Evolutionary conservation across 805 yeast species (phyloP), one percentile per base, ranked within the genome.

Genomic region (Wickerhamiella nectarea): DNA sequence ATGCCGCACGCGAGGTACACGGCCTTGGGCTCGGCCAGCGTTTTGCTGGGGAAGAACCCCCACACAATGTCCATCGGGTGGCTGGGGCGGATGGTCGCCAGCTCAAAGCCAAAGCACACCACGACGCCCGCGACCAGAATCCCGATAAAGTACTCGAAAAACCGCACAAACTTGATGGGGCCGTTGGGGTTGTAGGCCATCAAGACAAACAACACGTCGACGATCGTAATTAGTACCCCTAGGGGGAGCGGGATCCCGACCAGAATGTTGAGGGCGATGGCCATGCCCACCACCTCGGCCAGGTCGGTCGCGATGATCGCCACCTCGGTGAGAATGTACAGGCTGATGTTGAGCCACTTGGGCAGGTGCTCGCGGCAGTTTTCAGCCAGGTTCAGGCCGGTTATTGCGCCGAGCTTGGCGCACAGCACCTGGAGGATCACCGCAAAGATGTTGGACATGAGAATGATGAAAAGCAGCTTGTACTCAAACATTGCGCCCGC

Each of bases 211-310:
- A 86, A 62, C 6, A 86, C 95, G 57, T 86, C 96, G 2, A 82
- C 57, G 1, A 86, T 78, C 0, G 96, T 86, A 29, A 86, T 58
- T 6, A 80, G 49, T 2, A 86, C 93, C 43, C 96, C 96, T 33
- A 70, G 60, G 1, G 76, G 57, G 45, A 86, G 65, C 0, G 95
- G 94, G 9, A 86, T 74, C 1, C 71, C 68, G 53, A 86, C 78
- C 21, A 86, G 59, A 47, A 86, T 83, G 51, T 83, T 77, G 41
- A 86, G 66, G 0, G 94, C 76, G 38, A 86, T 82, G 9, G 95
- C 95, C 3, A 94, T 80, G 2, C 96, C 96, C 6, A 86, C 89
- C 9, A 86, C 95, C 60, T 86, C 96, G 0, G 95, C 95, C 53
- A 86, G 64, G 58, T 86, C 96, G 0, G 96, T 86, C 8, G 94